phyloP scores from a whole-genome alignment of 75 land plant genomes.

The Pinus tabuliformis region DNA sequence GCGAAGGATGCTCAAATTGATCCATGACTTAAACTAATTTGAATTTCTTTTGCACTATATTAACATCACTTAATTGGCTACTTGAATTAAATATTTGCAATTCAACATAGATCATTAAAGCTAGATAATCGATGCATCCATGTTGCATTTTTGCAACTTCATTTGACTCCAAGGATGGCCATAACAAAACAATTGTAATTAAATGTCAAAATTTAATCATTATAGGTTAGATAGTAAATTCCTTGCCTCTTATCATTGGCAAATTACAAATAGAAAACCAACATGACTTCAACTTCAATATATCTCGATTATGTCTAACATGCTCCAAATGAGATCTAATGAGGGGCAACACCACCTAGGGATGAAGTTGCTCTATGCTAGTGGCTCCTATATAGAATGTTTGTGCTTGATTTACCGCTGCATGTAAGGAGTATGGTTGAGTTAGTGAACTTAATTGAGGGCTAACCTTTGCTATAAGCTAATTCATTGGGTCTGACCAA shows the following conservation, averaged over 20 bases:
- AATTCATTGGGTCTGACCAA: too few relatives aligned
- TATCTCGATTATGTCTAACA: slow-evolving; percentile 31
- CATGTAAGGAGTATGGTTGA: too few relatives aligned
- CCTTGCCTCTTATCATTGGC: slow-evolving; percentile 50
- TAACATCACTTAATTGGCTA: slow-evolving; percentile 1
- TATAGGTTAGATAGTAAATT: slow-evolving; percentile 31
- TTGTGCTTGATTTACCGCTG: too few relatives aligned
- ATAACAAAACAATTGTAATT: slow-evolving; percentile 40
- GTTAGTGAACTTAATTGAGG: too few relatives aligned
- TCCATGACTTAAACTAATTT: slow-evolving; percentile 1
- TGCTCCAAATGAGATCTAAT: slow-evolving; percentile 27
- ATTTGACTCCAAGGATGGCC: slow-evolving; percentile 40
- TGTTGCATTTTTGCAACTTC: slow-evolving; percentile 68
- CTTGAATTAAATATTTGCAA: slow-evolving; percentile 19
- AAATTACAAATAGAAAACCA: slow-evolving; percentile 62
- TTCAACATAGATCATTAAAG: slow-evolving; percentile 71
- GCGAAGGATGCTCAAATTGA: neutral
- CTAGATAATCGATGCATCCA: slow-evolving; percentile 88
- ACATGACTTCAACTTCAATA: slow-evolving; percentile 55
- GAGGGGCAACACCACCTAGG: slow-evolving; percentile 45
- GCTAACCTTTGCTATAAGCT: too few relatives aligned
- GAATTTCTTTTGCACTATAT: neutral
- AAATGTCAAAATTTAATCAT: slow-evolving; percentile 34
- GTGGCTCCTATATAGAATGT: too few relatives aligned
- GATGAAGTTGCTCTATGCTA: too few relatives aligned